A percentile compares a stretch with the other conserved stretches of the same genome.
Evolutionary conservation across 1,284 basidiomycete species (phyloP).

Genomic region (Puccinia hordei): DNA sequence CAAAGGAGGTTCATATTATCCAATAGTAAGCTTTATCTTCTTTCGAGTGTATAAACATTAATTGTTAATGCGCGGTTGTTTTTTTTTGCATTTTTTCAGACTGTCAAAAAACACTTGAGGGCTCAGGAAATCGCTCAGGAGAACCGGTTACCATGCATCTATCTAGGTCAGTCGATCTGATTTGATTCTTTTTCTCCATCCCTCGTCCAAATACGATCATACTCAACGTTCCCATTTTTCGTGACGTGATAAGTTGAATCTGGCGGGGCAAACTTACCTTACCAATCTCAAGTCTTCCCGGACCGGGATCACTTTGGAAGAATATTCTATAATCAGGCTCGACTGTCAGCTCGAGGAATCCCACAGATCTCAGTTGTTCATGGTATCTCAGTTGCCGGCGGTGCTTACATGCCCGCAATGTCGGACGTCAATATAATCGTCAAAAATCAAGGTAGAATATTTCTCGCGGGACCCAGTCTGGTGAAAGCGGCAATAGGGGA

Average conservation of each 20-base stretch:
- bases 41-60: constrained; percentile 14
- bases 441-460: constrained; percentile 86
- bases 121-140: constrained; percentile 90
- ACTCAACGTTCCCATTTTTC: not conserved
- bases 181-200: constrained; percentile 15
- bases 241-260: constrained; percentile 72
- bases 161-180: constrained; percentile 68
- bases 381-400: constrained; percentile 83
- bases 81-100: constrained; percentile 20
- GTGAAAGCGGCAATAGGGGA: constrained; percentile 95
- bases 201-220: not conserved
- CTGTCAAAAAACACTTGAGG: constrained; percentile 92
- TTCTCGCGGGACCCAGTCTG: constrained; percentile 91
- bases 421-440: constrained; percentile 95
- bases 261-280: constrained; percentile 86
- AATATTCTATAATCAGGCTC: constrained; percentile 96
- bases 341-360: constrained; percentile 84
- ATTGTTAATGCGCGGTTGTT: constrained; percentile 39
- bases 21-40: constrained; percentile 70
- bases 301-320: constrained; percentile 91
- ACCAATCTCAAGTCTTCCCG: constrained; percentile 83
- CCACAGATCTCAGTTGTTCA: constrained; percentile 91
- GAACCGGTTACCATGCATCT: constrained; percentile 85
- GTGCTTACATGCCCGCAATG: constrained; percentile 94
- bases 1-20: constrained; percentile 90